Evolutionary conservation across 331 rosid species (phyloP).

Genomic region (Rosa hybrid): DNA sequence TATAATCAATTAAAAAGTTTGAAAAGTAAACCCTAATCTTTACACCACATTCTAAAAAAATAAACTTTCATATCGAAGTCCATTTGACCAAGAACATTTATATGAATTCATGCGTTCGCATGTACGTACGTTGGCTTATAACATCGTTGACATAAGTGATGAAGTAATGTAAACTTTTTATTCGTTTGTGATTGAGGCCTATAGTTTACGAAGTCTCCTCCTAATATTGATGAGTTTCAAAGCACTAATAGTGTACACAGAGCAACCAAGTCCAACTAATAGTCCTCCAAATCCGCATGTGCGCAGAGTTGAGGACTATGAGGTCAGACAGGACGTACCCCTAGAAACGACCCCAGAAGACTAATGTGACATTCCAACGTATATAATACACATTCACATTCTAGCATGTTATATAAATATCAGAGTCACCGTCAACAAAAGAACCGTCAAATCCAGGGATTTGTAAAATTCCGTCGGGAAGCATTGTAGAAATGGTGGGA

Average conservation of each 20-base stretch:
- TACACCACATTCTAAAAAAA: not conserved
- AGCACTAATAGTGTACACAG: not conserved
- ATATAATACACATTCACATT: not conserved
- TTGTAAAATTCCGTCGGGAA: not conserved
- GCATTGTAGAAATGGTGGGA: not conserved
- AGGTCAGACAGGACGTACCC: not conserved
- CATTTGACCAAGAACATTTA: not conserved
- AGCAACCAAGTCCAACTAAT: not conserved
- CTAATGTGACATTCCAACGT: not conserved
- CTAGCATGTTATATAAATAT: not conserved
- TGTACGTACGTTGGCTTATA: not conserved
- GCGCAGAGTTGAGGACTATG: not conserved
- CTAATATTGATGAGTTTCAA: not conserved
- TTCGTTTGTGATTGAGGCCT: not conserved
- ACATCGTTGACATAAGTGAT: not conserved
- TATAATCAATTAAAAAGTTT: not conserved
- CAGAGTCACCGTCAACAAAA: conserved; percentile 2
- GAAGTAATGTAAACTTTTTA: not conserved
- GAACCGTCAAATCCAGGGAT: not conserved
- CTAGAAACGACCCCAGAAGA: not conserved
- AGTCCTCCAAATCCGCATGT: not conserved
- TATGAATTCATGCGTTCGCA: not conserved
- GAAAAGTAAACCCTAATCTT: not conserved
- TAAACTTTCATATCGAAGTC: not conserved
- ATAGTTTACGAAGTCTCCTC: not conserved